These are phyloP conservation scores for Russula sp. DNA, from an alignment of 768 basidiomycete species.

Conservation along the genomic window DNA sequence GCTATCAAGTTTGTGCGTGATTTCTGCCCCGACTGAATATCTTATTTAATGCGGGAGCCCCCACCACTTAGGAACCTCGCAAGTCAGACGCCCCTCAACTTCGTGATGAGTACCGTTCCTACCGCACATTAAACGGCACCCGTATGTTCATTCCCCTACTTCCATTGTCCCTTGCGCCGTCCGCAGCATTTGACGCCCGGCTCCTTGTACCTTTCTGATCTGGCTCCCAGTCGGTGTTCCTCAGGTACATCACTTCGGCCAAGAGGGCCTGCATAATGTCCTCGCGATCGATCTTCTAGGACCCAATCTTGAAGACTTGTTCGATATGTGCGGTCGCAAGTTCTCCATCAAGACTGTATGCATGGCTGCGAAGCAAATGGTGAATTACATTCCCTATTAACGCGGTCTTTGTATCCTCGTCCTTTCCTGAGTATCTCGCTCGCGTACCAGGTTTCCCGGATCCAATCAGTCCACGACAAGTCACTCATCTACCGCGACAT, in stretches of 20 bases:
- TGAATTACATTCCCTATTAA: slow-evolving; percentile 35
- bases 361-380: slow-evolving; percentile 99
- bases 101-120: slow-evolving; percentile 94
- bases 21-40: neutral
- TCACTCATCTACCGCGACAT: slow-evolving; percentile 98
- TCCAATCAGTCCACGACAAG: slow-evolving; percentile 97
- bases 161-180: slow-evolving; percentile 1
- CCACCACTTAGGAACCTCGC: slow-evolving; percentile 66
- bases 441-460: slow-evolving; percentile 72
- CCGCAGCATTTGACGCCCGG: neutral
- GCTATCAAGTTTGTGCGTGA: slow-evolving; percentile 92
- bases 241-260: slow-evolving; percentile 97
- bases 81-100: slow-evolving; percentile 98
- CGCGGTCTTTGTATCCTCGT: slow-evolving; percentile 1
- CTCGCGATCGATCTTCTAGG: slow-evolving; percentile 92
- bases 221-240: slow-evolving; percentile 76
- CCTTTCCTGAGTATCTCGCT: slow-evolving; percentile 18
- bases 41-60: slow-evolving; percentile 15
- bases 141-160: slow-evolving; percentile 44
- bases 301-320: slow-evolving; percentile 96
- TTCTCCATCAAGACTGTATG: slow-evolving; percentile 98
- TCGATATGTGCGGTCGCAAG: slow-evolving; percentile 98
- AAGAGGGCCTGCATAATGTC: slow-evolving; percentile 97
- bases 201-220: neutral
- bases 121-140: slow-evolving; percentile 89